Evolutionary conservation across 1,284 basidiomycete genomes (phyloP).

Genomic region (Xerocomus nothofagi): DNA sequence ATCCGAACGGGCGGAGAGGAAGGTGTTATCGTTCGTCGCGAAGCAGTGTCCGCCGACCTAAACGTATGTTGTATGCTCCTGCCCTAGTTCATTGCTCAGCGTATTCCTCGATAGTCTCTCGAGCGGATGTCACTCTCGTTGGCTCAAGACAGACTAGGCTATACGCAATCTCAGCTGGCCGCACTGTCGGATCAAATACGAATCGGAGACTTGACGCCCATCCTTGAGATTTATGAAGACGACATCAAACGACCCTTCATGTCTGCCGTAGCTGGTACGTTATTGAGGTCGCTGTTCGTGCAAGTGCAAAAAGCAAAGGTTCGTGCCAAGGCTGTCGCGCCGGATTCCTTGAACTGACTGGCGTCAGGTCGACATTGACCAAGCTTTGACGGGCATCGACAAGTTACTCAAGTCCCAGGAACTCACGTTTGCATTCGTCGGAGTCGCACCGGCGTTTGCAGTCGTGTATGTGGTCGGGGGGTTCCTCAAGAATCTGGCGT

Average conservation of each 20-base stretch:
- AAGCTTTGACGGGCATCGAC: conserved; percentile 86
- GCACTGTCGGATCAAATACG: conserved; percentile 67
- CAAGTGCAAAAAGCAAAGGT: conserved; percentile 98
- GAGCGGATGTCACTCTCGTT: conserved; percentile 92
- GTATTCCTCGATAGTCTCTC: conserved; percentile 60
- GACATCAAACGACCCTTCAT: conserved; percentile 87
- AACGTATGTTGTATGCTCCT: conserved; percentile 48
- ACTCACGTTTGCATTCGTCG: conserved; percentile 96
- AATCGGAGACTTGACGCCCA: conserved; percentile 84
- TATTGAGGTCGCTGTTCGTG: conserved; percentile 86
- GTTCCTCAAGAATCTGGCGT: conserved; percentile 39
- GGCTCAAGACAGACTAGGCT: conserved; percentile 76
- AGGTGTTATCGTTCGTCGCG: conserved; percentile 71
- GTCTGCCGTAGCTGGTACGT: conserved; percentile 78
- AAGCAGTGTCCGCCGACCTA: conserved; percentile 79
- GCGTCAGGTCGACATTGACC: conserved; percentile 83
- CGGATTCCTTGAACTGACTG: not conserved
- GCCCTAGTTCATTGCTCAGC: conserved; percentile 6
- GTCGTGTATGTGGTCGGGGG: conserved; percentile 73
- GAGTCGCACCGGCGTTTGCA: conserved; percentile 87
- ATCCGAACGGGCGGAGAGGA: conserved; percentile 76
- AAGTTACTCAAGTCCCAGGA: conserved; percentile 93
- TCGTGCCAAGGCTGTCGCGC: conserved; percentile 9
- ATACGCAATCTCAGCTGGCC: conserved; percentile 61
- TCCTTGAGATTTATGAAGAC: conserved; percentile 88